These are phyloP conservation scores for Aureobasidium subglaciale DNA, from an alignment of 2,329 filamentous ascomycete species.

Conservation along the genomic window DNA sequence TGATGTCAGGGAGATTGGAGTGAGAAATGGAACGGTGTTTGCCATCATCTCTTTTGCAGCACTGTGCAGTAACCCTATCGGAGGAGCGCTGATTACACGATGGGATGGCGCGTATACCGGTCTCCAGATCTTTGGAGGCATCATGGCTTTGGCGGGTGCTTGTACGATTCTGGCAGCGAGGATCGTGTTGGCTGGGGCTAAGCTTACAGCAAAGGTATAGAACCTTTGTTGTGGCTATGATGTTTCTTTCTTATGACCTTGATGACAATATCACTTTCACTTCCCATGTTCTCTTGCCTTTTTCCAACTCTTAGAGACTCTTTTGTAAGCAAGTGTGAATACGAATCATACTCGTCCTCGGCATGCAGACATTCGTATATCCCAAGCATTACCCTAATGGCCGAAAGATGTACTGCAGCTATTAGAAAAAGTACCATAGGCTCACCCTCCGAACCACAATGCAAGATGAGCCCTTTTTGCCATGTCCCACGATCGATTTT, in stretches of 20 bases:
- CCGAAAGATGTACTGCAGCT: not conserved
- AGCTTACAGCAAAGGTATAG: conserved; percentile 13
- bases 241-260: too few species aligned
- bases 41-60: conserved; percentile 57
- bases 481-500: not conserved
- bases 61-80: conserved; percentile 50
- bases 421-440: too few species aligned
- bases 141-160: conserved; percentile 42
- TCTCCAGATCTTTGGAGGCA: conserved; percentile 59
- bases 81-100: conserved; percentile 44
- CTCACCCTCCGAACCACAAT: too few species aligned
- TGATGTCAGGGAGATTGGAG: conserved; percentile 58
- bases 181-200: conserved; percentile 28
- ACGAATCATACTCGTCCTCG: too few species aligned
- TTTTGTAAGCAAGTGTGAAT: too few species aligned
- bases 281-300: not conserved
- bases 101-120: conserved; percentile 50
- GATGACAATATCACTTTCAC: not conserved
- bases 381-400: not conserved
- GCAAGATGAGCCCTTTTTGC: not conserved
- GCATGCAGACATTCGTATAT: too few species aligned
- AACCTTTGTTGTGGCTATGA: too few species aligned
- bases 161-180: conserved; percentile 33
- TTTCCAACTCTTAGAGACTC: too few species aligned
- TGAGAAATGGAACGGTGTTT: conserved; percentile 59